These are phyloP conservation scores for Exobasidium rhododendri DNA, from an alignment of 1,284 basidiomycete genomes.

Conservation along the genomic window DNA sequence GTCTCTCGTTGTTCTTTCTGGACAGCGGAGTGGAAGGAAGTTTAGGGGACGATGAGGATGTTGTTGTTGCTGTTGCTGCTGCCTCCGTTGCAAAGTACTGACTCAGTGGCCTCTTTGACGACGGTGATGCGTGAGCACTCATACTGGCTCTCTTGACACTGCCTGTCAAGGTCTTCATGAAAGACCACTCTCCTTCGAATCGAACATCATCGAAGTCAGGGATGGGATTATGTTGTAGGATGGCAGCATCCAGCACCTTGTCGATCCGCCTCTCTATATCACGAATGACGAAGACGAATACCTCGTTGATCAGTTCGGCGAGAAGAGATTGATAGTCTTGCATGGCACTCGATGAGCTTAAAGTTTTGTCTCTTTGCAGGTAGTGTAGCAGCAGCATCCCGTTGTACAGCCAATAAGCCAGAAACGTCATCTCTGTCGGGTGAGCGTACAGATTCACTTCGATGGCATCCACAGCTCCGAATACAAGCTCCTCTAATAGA, in stretches of 20 bases:
- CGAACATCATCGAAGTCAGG: constrained; percentile 73
- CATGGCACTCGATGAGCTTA: constrained; percentile 23
- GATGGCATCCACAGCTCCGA: constrained; percentile 84
- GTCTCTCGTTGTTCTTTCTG: background rate
- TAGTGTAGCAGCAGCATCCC: constrained; percentile 83
- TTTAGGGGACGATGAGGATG: constrained; percentile 1
- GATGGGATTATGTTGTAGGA: constrained; percentile 79
- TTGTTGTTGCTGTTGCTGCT: background rate
- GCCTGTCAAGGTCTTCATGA: constrained; percentile 41
- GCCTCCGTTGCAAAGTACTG: constrained; percentile 33
- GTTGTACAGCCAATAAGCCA: constrained; percentile 95
- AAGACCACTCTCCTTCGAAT: constrained; percentile 87
- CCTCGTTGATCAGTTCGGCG: constrained; percentile 74
- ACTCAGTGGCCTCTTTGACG: constrained; percentile 21
- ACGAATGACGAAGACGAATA: constrained; percentile 90
- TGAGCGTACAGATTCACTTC: constrained; percentile 75
- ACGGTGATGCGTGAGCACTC: background rate
- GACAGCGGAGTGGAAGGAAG: background rate
- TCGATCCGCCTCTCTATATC: constrained; percentile 86
- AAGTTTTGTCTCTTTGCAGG: constrained; percentile 61
- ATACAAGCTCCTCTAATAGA: constrained; percentile 80
- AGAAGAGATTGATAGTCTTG: constrained; percentile 33
- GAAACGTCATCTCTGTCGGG: constrained; percentile 73
- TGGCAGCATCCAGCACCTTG: constrained; percentile 72
- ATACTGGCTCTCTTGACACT: constrained; percentile 31